Evolutionary conservation across 2,329 filamentous ascomycete genomes (phyloP).

Genomic region (Pezicula carpinea): DNA sequence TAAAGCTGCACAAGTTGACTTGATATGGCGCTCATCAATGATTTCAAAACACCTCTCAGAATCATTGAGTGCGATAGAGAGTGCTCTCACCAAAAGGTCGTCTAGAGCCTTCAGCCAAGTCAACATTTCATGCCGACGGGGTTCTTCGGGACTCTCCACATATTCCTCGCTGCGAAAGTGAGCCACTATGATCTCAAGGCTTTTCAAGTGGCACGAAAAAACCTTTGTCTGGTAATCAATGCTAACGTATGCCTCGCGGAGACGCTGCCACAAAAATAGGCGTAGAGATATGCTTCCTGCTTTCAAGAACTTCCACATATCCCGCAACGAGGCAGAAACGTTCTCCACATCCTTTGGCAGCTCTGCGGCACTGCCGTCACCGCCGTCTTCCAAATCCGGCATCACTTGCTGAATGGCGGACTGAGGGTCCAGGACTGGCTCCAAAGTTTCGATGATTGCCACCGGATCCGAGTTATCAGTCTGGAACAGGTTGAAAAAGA

Average conservation of each 20-base stretch:
- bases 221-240: constrained; percentile 87
- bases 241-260: constrained; percentile 82
- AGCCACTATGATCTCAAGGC: constrained; percentile 75
- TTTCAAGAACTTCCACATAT: constrained; percentile 81
- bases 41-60: constrained; percentile 70
- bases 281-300: constrained; percentile 78
- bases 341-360: constrained; percentile 11
- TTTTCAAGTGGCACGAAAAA: constrained; percentile 79
- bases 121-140: constrained; percentile 67
- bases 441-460: constrained; percentile 82
- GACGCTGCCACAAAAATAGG: constrained; percentile 81
- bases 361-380: constrained; percentile 7
- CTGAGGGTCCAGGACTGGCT: constrained; percentile 80
- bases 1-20: constrained; percentile 66
- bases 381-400: constrained; percentile 25
- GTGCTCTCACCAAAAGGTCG: constrained; percentile 65
- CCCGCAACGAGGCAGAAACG: constrained; percentile 46
- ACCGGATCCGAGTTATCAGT: constrained; percentile 77
- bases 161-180: constrained; percentile 61
- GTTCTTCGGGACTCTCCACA: constrained; percentile 48
- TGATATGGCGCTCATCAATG: constrained; percentile 74
- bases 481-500: constrained; percentile 86
- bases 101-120: constrained; percentile 76
- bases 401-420: constrained; percentile 40
- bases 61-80: constrained; percentile 66